Conservation (phyloP, 768 basidiomycete genomes). For the Naganishia vaughanmartiniae region DNA sequence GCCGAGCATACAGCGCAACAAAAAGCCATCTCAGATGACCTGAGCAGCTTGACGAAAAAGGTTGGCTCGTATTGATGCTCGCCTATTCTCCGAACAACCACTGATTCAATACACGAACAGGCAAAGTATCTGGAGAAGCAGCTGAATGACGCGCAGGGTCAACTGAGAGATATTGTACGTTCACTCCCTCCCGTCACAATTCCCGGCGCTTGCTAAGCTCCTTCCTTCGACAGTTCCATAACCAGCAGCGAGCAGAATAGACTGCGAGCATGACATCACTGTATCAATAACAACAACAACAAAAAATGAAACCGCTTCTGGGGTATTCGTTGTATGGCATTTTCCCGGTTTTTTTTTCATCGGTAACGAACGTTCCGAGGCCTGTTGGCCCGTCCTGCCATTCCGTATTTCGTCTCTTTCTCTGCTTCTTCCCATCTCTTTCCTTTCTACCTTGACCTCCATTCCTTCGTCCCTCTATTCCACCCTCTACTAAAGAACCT, state of each 20-base stretch:
- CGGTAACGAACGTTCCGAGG: not conserved
- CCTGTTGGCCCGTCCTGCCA: not conserved
- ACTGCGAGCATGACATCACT: not conserved
- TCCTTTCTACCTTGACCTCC: not conserved
- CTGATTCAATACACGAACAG: constrained; percentile 53
- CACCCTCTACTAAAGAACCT: constrained; percentile 20
- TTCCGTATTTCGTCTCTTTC: not conserved
- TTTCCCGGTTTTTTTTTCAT: too few relatives aligned
- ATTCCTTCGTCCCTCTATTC: not conserved
- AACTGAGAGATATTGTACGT: constrained; percentile 60
- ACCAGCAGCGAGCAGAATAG: constrained; percentile 41
- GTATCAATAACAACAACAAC: constrained; percentile 2
- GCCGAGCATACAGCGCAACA: constrained; percentile 70
- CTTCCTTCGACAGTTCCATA: constrained; percentile 41
- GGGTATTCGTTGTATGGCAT: constrained; percentile 18
- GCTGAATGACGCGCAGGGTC: constrained; percentile 81
- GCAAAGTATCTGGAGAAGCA: constrained; percentile 91
- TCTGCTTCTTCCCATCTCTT: not conserved
- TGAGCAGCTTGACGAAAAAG: constrained; percentile 79
- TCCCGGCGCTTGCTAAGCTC: not conserved
- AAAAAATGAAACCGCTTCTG: not conserved
- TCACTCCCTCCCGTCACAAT: not conserved
- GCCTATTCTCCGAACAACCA: not conserved
- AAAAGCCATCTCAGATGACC: constrained; percentile 79
- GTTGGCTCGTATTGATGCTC: constrained; percentile 52